Conservation (phyloP, 1,139 yeast genomes). For the Zygosaccharomyces sapae region DNA sequence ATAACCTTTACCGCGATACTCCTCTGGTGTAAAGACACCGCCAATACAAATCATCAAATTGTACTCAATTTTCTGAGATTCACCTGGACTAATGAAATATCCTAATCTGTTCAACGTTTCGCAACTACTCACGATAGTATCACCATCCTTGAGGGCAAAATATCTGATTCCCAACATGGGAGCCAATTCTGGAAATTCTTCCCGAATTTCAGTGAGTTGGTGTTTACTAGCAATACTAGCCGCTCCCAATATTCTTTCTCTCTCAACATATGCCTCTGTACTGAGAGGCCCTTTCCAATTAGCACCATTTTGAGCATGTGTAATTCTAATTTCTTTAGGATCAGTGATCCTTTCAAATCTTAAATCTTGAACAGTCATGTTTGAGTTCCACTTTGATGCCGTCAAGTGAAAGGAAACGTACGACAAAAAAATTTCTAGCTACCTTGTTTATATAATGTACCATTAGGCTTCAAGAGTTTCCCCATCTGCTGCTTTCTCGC, state of each 20-base stretch:
- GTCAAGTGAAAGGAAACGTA: no score
- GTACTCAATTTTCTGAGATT: constrained; percentile 29
- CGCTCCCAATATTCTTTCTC: constrained; percentile 47
- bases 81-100: constrained; percentile 29
- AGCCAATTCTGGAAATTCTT: constrained; percentile 24
- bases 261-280: constrained; percentile 45
- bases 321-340: constrained; percentile 44
- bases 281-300: constrained; percentile 52
- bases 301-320: constrained; percentile 46
- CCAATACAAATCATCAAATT: constrained; percentile 56
- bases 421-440: no score
- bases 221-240: constrained; percentile 36
- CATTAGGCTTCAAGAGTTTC: neutral
- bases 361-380: constrained; percentile 2
- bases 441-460: neutral
- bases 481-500: neutral
- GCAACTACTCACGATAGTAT: constrained; percentile 43
- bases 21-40: constrained; percentile 58
- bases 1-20: constrained; percentile 60
- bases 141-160: constrained; percentile 36
- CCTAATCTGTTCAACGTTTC: constrained; percentile 47
- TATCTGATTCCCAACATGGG: constrained; percentile 37
- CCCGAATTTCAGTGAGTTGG: constrained; percentile 19
- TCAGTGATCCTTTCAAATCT: constrained; percentile 34
- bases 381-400: constrained; percentile 6